Evolutionary conservation across 805 yeast genomes (phyloP).

Genomic region (Starmerella stellata): DNA sequence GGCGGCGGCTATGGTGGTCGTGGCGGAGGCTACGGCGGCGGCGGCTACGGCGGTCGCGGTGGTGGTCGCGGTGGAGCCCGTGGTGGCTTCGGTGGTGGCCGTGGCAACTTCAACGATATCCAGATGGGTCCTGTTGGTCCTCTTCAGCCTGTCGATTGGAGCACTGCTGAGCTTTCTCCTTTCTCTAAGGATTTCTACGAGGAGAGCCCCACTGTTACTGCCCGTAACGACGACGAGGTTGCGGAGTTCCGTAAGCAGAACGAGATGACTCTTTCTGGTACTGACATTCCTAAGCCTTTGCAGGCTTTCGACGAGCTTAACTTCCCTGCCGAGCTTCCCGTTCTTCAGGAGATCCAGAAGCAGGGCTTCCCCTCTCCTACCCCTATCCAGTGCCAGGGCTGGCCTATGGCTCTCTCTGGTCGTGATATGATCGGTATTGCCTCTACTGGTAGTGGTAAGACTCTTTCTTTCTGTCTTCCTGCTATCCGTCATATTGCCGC

Average conservation of each 20-base stretch:
- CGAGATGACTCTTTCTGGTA: conserved; percentile 74
- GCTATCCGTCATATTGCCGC: conserved; percentile 96
- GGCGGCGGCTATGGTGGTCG: conserved; percentile 19
- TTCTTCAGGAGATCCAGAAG: conserved; percentile 66
- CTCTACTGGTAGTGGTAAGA: conserved; percentile 97
- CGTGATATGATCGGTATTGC: conserved; percentile 99
- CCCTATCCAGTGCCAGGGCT: conserved; percentile 96
- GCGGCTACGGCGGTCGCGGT: conserved; percentile 26
- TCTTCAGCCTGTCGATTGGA: conserved; percentile 66
- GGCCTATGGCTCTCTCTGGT: conserved; percentile 99
- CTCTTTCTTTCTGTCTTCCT: conserved; percentile 90
- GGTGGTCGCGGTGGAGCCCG: conserved; percentile 26
- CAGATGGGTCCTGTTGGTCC: conserved; percentile 19
- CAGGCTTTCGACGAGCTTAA: conserved; percentile 91
- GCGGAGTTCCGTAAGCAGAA: conserved; percentile 56
- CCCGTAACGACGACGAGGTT: conserved; percentile 59
- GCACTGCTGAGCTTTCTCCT: conserved; percentile 53
- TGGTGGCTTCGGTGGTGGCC: conserved; percentile 28
- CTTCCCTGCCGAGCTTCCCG: conserved; percentile 66
- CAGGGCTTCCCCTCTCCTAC: conserved; percentile 92
- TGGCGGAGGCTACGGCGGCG: conserved; percentile 27
- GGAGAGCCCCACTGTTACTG: conserved; percentile 64
- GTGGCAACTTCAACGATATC: conserved; percentile 29
- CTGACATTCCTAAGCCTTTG: conserved; percentile 85
- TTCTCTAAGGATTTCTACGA: conserved; percentile 90